Base-by-base conservation (phyloP, 148 eudicot genomes). In the Rhododendron simsii region DNA sequence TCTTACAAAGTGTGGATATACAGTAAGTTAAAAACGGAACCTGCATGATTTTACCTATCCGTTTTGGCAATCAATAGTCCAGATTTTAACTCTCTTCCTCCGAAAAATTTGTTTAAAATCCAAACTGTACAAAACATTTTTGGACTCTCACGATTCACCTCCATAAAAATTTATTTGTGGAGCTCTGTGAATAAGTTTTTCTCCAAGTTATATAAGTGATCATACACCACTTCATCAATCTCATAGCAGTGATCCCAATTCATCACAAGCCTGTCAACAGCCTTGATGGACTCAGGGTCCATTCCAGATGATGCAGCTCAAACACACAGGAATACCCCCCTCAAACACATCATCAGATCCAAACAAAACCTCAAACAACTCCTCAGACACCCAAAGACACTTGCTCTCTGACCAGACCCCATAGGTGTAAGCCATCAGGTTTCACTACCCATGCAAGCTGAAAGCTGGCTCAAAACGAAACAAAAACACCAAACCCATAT, bases 401-500 rank as follows among this genome's bases (percentile, higher is more conserved):
- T 84, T 91, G 88, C 50, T 47, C 50, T 77, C 39, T 39, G 84
- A 48, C 6, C 57, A 45, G 76, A 83, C 87, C 37, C 78, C 80
- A 45, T 88, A 88, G 59, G 93, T 91, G 93, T 90, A 81, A 88
- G 84, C 82, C 81, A 47, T 23, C 69, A 85, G 78, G 67, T 16
- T 86, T 82, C 61, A 69, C 47, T 26, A 26, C 45, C 85, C 91
- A 91, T 91, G 93, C 93, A 91, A 77, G 48, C 3, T 86, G 91
- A 90, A 85, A 82, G 81, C 76, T 91, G 93, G 73, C 94, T 82
- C 75, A 80, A 88, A 30, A 84, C 79, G 67, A 53, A 47, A 78
- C 75, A 37, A 23, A 39, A 33, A 50, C 48, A 9, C 21, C 10
- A 81, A 71, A 71, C 41, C 51, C 47, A 33, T 83, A 89, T 83